Base-by-base conservation (phyloP, 1,139 yeast species). In the Geotrichum restrictum region DNA sequence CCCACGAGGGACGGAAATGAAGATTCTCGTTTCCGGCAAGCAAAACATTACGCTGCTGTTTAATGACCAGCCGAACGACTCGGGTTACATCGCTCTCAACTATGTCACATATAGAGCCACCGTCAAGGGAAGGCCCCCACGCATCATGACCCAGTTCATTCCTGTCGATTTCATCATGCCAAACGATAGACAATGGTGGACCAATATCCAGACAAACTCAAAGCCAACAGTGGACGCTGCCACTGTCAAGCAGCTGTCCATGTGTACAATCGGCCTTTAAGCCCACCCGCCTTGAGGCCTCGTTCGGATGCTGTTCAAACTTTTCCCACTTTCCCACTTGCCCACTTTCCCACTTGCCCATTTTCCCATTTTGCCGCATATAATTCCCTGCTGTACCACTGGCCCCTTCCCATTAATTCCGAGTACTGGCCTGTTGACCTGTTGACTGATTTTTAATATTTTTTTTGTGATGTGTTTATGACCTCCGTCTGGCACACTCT, bases 91-190 rank as follows among this genome's bases (percentile, higher is more conserved):
- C 29, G 24, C 43, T 1, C 38, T 48, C 24, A 48, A 42, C 37
- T 48, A 48, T 22, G 37, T 41, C 32, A 48, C 51, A 4, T 48
- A 48, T 18, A 41, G 45, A 34, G 51, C 51, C 32, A 41, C 51
- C 2, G 34, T 44, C 16, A 42, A 33, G 27, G 51, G 51, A 11
- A 19, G 33, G 40, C 37, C 45, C 14, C 47, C 51, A 3, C 41
- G 51, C 27, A 48, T 38, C 11, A 42, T 48, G 13, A 48, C 51
- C 22, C 42, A 48, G 32, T 48, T 39, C 42, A 48, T 48, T 16
- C 45, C 45, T 5, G 27, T 42, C 3, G 43, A 48, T 36, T 32
- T 48, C 22, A 34, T 42, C 32, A 41, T 48, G 47, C 51, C 51
- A 4, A 37, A 16, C 37, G 18, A 48, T 16, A 21, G 46, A 10